Evolutionary conservation across 2,329 filamentous ascomycete species (phyloP).

Genomic region (Colletotrichum higginsianum): DNA sequence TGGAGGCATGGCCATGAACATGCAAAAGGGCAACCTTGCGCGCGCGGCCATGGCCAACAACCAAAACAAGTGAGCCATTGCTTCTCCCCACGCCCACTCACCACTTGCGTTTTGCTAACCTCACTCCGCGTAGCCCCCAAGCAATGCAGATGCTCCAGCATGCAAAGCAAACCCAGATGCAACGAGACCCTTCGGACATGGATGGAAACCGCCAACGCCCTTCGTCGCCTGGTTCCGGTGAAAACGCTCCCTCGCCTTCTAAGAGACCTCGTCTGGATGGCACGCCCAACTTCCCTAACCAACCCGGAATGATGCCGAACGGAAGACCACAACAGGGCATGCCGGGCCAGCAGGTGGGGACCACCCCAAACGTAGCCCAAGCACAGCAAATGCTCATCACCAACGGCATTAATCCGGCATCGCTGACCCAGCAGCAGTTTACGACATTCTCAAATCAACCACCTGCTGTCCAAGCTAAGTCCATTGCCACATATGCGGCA

Average conservation of each 20-base stretch:
- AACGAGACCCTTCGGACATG: slow-evolving; percentile 88
- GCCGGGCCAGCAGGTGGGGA: slow-evolving; percentile 77
- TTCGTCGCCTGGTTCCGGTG: slow-evolving; percentile 84
- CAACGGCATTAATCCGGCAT: slow-evolving; percentile 82
- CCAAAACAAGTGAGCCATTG: slow-evolving; percentile 74
- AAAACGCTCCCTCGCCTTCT: slow-evolving; percentile 92
- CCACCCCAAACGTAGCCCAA: slow-evolving; percentile 63
- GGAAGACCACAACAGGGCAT: slow-evolving; percentile 80
- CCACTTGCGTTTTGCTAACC: slow-evolving; percentile 35
- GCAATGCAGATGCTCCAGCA: slow-evolving; percentile 80
- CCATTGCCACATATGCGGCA: slow-evolving; percentile 89
- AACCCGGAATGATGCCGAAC: slow-evolving; percentile 79
- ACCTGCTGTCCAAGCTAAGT: slow-evolving; percentile 81
- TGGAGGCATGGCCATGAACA: slow-evolving; percentile 70
- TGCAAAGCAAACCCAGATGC: slow-evolving; percentile 85
- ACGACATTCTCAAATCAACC: slow-evolving; percentile 71
- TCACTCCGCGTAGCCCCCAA: slow-evolving; percentile 66
- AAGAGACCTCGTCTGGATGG: slow-evolving; percentile 88
- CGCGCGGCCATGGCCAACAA: slow-evolving; percentile 86
- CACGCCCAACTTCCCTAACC: slow-evolving; percentile 80
- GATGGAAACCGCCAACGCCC: slow-evolving; percentile 86
- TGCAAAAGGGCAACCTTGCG: slow-evolving; percentile 75
- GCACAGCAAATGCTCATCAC: slow-evolving; percentile 74
- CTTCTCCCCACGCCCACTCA: neutral
- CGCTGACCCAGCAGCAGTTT: slow-evolving; percentile 83